A percentile compares a stretch with the other conserved stretches of the same genome.
phyloP scores from a whole-genome alignment of 2,329 filamentous ascomycete genomes.

The Nigrospora oryzae region DNA sequence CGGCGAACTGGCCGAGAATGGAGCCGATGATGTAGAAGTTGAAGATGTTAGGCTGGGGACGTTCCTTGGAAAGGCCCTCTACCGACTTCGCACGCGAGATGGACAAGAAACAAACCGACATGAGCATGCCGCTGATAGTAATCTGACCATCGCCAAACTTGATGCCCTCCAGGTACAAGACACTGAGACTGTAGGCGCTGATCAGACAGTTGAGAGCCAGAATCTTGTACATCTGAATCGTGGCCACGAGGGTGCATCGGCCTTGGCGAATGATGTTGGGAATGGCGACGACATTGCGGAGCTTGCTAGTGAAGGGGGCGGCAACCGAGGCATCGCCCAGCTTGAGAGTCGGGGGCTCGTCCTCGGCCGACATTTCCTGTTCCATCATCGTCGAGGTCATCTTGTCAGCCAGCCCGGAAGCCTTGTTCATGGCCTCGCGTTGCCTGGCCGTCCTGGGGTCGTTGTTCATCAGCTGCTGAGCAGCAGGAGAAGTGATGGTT shows the following conservation, averaged over 20 bases:
- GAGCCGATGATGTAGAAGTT: conserved; percentile 98
- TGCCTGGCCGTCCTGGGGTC: conserved; percentile 49
- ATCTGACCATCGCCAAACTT: conserved; percentile 98
- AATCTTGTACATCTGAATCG: conserved; percentile 99
- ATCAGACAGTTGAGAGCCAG: conserved; percentile 96
- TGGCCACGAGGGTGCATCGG: conserved; percentile 92
- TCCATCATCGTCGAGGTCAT: conserved; percentile 86
- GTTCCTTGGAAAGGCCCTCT: conserved; percentile 90
- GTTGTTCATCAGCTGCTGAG: conserved; percentile 48
- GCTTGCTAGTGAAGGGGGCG: conserved; percentile 94
- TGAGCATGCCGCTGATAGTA: conserved; percentile 97
- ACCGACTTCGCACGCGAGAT: conserved; percentile 97
- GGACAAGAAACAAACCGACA: conserved; percentile 98
- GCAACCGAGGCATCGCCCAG: conserved; percentile 95
- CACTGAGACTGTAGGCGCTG: conserved; percentile 92
- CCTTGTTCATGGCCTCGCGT: conserved; percentile 61
- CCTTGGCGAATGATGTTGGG: conserved; percentile 98
- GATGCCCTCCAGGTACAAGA: conserved; percentile 95
- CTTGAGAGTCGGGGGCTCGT: conserved; percentile 91
- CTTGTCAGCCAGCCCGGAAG: conserved; percentile 75
- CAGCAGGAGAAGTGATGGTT: conserved; percentile 60
- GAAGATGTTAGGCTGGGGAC: conserved; percentile 97
- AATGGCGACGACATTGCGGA: conserved; percentile 92
- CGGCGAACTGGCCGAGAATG: conserved; percentile 91
- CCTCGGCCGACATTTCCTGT: conserved; percentile 67